These are phyloP conservation scores for apple (Malus domestica) DNA, from an alignment of 306 rosid species.

Conservation along the genomic window ASM211411v1 NC_041795.1:23888001-23888500, in stretches of 20 bases:
- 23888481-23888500: not conserved
- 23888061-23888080: not conserved
- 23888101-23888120: slow-evolving; percentile 2
- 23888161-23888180: slow-evolving; percentile 31
- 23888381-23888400: slow-evolving; percentile 44
- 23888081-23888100: not conserved
- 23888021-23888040: not conserved
- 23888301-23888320: slow-evolving; percentile 21
- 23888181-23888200: slow-evolving; percentile 50
- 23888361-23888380: slow-evolving; percentile 56
- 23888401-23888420: not conserved
- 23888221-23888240: slow-evolving; percentile 86
- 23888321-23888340: slow-evolving; percentile 19
- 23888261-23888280: slow-evolving; percentile 54
- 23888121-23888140: not conserved
- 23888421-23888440: not conserved
- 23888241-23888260: slow-evolving; percentile 79
- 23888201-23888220: slow-evolving; percentile 75
- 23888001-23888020: not conserved
- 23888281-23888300: slow-evolving; percentile 67
- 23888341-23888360: slow-evolving; percentile 34
- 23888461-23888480: not conserved
- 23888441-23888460: not conserved
- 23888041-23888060: not conserved
- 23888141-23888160: slow-evolving; percentile 7